Evolutionary conservation across 805 yeast genomes (phyloP), one percentile per base, ranked within the genome.

Genomic region (Novakomyces olei): DNA sequence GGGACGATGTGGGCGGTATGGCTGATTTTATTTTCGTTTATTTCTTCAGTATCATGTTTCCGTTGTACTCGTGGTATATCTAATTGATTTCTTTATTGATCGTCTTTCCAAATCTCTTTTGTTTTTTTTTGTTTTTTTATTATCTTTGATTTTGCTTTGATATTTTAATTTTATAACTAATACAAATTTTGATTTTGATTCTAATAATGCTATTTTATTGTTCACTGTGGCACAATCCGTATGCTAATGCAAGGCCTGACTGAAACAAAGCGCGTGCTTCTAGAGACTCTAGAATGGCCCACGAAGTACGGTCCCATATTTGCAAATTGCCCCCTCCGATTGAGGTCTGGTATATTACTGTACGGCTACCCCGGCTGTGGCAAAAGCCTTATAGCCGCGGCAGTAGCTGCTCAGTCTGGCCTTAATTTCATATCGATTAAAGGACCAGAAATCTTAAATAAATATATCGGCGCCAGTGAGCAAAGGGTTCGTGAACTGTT

Each of bases 311-410:
- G 93, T 0, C 94, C 95, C 4, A 79, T 85, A n/a, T 85, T 88
- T 53, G 72, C 73, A 12, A 69, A 69, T 39, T 79, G 92, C 45
- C 92, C 96, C 0, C 56, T 85, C 33, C 57, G 96, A 35, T 58
- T 85, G 33, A 63, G 96, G 44, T 79, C 94, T 0, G 98, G 98
- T 32, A 68, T 85, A 16, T 55, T 85, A 32, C 62, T 85, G 9
- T 85, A 85, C 51, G 98, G 98, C 0, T 85, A 79, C 48, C 96
- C 98, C 0, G 98, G 98, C 2, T 85, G 98, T 54, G 98, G 98
- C 29, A 85, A 85, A 51, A 85, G 96, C 0, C 58, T 83, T 39
- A 52, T 85, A 26, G 96, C 96, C 0, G 75, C 88, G 36, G 94
- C 95, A 0, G 77, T 85, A 33, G 92, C 94, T 1, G 72, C 80